Evolutionary conservation across 2,329 filamentous ascomycete genomes (phyloP), one percentile per base, ranked within the genome.

Genomic region (Aureobasidium zeae): DNA sequence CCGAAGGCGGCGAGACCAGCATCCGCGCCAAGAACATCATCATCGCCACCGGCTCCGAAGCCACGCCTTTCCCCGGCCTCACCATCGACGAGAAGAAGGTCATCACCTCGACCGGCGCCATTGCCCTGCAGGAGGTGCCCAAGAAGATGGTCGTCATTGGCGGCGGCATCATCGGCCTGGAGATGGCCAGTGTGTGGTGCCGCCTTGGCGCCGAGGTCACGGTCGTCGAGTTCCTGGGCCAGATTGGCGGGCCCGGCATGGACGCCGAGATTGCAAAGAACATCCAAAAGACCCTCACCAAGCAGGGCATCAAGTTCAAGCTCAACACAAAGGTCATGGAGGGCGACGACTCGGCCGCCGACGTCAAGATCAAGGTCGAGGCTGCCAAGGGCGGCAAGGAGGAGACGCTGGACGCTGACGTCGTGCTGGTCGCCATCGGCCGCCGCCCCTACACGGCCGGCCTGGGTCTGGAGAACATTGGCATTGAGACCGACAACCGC

Each of bases 291-390:
- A 81, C 94, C 51, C 77, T 98, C 52, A 78, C 78, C 64, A 96
- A 94, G 76, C 91, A 98, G 72, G 91, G 89, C 49, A 83, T 98
- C 63, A 91, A 94, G 61, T 98, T 98, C 77, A 95, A 94, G 79
- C 79, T 93, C 55, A 83, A 85, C 72, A 96, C 91, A 60, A 98
- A 98, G 77, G 91, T 98, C 52, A 69, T 81, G 51, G 77, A 79
- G 56, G 91, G 91, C 54, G 88, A 96, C 61, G 80, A 78, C 58
- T 80, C 74, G 55, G 82, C 83, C 49, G 79, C 86, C 49, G 78
- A 73, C 54, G 71, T 98, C 58, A 84, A 83, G 69, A 76, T 98
- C 49, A 79, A 84, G 54, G 73, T 94, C 49, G 91, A 98, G 67
- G 78, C 88, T 57, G 83, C 91, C 51, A 96, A 96, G 75, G 91